Base-by-base conservation (phyloP, 23 red algal species). In the Gracilariopsis chorda region DNA sequence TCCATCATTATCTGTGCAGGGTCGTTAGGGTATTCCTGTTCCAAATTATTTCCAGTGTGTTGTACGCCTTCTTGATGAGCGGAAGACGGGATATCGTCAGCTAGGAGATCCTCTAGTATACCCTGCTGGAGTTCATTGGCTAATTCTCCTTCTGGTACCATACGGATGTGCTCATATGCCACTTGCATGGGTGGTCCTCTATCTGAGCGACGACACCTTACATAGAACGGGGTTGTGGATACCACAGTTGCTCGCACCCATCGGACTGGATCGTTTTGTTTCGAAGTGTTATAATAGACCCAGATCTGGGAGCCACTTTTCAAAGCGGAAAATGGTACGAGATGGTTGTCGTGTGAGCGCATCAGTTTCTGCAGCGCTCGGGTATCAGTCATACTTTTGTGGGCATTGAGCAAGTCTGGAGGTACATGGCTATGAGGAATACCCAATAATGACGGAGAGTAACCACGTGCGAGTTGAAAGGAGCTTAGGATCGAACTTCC, bases 261-360 rank as follows among this genome's bases (percentile, higher is more conserved):
- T 75, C 83, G 10, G 5, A 74, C 42, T 35, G 62, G 13, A 24
- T 87, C 83, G 33, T 87, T 75, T 45, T 87, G 48, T 55, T 87
- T 75, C 62, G 63, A 87, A 0, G 83, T 87, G 39, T 71, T 87
- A 47, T 76, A 87, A 44, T 73, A 87, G n/a, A 87, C 0, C 83
- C 62, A 87, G 4, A 87, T 74, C 17, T 30, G 4, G 8, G 64
- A 52, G 4, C 64, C 83, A 0, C 58, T 57, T 27, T 41, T 87
- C 16, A 48, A 71, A 7, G 83, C 12, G n/a, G 35, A 24, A 51
- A 53, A 36, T 70, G 81, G 81, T 67, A 73, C 12, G 9, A 87
- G 23, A 51, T 87, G 0, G 27, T 51, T 71, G 0, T 51, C 39
- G n/a, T 28, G 35, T 55, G 62, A 73, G 4, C 64, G 0, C 61